phyloP scores from a whole-genome alignment of 768 basidiomycete genomes.

The Mycena alexandri region DNA sequence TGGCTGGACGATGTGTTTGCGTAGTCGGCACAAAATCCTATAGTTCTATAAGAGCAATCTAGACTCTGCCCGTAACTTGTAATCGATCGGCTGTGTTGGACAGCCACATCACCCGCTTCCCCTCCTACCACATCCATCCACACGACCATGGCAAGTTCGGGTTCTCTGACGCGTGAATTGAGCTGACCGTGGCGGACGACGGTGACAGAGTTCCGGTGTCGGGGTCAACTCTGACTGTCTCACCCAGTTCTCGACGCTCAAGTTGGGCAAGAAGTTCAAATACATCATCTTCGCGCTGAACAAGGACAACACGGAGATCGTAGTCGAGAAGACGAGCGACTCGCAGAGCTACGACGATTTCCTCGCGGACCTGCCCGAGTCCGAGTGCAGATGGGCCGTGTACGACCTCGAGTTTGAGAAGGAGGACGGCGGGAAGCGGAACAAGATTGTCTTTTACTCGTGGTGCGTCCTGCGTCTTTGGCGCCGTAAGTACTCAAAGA shows the following conservation, averaged over 20 bases:
- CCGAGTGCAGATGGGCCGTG: conserved; percentile 88
- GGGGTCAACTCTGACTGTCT: conserved; percentile 70
- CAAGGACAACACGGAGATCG: conserved; percentile 73
- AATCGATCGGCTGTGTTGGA: conserved; percentile 36
- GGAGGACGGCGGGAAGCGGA: conserved; percentile 79
- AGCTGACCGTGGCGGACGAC: conserved; percentile 6
- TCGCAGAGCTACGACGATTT: conserved; percentile 77
- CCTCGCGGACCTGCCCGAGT: conserved; percentile 76
- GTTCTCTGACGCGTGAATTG: not conserved
- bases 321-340: conserved; percentile 76
- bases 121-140: conserved; percentile 41
- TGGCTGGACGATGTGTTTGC: conserved; percentile 87
- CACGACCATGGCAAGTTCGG: conserved; percentile 47
- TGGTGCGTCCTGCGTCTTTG: conserved; percentile 69
- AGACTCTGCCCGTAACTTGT: not conserved
- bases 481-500: not conserved
- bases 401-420: conserved; percentile 91
- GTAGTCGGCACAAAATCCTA: conserved; percentile 57
- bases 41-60: not conserved
- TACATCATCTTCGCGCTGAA: conserved; percentile 88
- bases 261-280: conserved; percentile 81
- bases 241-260: conserved; percentile 72
- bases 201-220: conserved; percentile 74
- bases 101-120: conserved; percentile 46
- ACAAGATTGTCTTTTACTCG: conserved; percentile 85